Base-by-base conservation (phyloP, 352 stramenopile species). In the Pythium sp. region DNA sequence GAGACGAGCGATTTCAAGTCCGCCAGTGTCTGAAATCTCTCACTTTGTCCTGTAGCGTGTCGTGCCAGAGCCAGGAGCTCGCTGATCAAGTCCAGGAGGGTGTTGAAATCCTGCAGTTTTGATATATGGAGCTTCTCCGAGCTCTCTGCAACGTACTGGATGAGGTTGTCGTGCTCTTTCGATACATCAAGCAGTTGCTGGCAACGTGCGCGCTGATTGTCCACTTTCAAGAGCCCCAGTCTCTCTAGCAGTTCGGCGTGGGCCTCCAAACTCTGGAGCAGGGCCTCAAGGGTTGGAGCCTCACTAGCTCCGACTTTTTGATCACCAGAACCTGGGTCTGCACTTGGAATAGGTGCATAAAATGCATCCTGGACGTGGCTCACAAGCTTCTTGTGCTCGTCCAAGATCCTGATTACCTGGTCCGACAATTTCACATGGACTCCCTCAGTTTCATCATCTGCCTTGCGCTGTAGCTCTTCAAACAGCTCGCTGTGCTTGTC, bases 1-100 rank as follows among this genome's bases (percentile, higher is more conserved):
- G n/a, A 8, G 4, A 60, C 15, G 18, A 72, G 53, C 38, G 59
- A 30, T 20, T 64, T 55, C 43, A 72, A 32, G 41, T 72, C 59
- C 18, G 28, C 11, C 3, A 64, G 12, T 14, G 58, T 55, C 36
- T 62, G 36, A 54, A 66, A 67, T 2, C 60, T 59, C 26, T 46
- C 53, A 28, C 4, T 4, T 24, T 67, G 41, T 2, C 47, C 41
- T 2, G 53, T 64, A 0, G 47, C 59, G 1, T 14, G 12, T 0
- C 66, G 66, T 0, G 66, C 49, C 15, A 63, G 26, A 24, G 11
- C 54, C 9, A 72, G 38, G 5, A 54, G 28, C 2, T 64, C 54
- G 18, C 18, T 36, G 3, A 67, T 28, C 15, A 15, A 7, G 15
- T 56, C 38, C 18, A 66, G 38, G 8, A 71, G 26, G 6, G 34